Evolutionary conservation across 2,329 filamentous ascomycete species (phyloP).

Genomic region (Incumbomyces delicatus): DNA sequence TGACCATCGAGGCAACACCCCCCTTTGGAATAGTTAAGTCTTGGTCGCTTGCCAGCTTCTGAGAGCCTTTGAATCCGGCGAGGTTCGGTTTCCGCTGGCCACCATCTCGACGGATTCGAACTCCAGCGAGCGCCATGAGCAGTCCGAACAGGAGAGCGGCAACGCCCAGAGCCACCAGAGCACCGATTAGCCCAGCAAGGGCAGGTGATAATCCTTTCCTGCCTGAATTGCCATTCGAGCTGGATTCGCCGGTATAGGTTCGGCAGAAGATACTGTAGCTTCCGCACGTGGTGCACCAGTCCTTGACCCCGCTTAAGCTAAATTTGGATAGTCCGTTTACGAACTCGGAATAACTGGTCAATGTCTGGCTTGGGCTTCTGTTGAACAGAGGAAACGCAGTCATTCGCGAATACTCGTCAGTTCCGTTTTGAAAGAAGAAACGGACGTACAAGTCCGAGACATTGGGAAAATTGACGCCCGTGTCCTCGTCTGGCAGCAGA

Average conservation of each 20-base stretch:
- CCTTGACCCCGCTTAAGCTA: slow-evolving; percentile 32
- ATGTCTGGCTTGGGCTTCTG: slow-evolving; percentile 34
- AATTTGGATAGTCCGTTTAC: slow-evolving; percentile 34
- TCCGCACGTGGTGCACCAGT: slow-evolving; percentile 46
- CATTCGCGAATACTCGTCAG: slow-evolving; percentile 27
- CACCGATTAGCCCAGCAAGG: slow-evolving; percentile 48
- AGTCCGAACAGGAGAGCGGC: slow-evolving; percentile 31
- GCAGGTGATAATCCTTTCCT: slow-evolving; percentile 25
- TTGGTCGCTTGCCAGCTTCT: slow-evolving; percentile 45
- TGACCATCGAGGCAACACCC: slow-evolving; percentile 27
- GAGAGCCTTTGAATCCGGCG: slow-evolving; percentile 48
- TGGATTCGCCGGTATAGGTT: slow-evolving; percentile 24
- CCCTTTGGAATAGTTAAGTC: slow-evolving; percentile 41
- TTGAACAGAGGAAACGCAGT: slow-evolving; percentile 43
- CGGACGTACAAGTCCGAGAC: slow-evolving; percentile 43
- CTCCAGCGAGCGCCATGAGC: slow-evolving; percentile 35
- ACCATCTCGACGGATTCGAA: slow-evolving; percentile 33
- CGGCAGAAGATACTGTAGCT: slow-evolving; percentile 42
- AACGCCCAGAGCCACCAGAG: slow-evolving; percentile 41
- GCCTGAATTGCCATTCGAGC: slow-evolving; percentile 6
- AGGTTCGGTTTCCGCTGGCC: slow-evolving; percentile 28
- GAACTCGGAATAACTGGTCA: slow-evolving; percentile 45
- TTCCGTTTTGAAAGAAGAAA: slow-evolving; percentile 50
- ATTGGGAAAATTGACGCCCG: slow-evolving; percentile 28
- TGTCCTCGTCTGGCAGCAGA: slow-evolving; percentile 24